Conservation (phyloP, 805 yeast species). For the Candida qinlingensis region DNA sequence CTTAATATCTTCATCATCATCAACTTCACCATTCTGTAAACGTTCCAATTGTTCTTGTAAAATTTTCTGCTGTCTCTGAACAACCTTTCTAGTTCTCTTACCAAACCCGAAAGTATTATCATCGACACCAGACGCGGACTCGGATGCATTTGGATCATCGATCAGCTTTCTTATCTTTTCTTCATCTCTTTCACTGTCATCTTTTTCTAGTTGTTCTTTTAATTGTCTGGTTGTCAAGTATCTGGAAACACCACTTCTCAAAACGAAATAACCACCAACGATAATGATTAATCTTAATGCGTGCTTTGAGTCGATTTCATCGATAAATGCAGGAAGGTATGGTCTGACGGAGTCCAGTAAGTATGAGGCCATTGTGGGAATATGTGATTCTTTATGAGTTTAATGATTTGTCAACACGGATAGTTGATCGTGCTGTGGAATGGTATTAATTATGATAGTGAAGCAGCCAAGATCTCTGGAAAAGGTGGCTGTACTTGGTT, state of each 20-base stretch:
- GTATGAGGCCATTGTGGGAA: neutral
- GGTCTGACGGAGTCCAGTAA: slow-evolving; percentile 2
- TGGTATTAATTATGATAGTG: too few relatives aligned
- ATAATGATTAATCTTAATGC: slow-evolving; percentile 43
- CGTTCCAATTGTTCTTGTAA: slow-evolving; percentile 45
- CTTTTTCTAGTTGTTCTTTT: slow-evolving; percentile 45
- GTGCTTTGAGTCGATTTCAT: slow-evolving; percentile 40
- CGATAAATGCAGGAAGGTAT: slow-evolving; percentile 23
- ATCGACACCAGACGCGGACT: slow-evolving; percentile 29
- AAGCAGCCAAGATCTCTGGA: too few relatives aligned
- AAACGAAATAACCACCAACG: slow-evolving; percentile 57
- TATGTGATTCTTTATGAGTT: neutral
- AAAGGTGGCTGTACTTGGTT: too few relatives aligned
- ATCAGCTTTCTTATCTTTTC: slow-evolving; percentile 27
- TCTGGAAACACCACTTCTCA: slow-evolving; percentile 51
- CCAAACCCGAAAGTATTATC: slow-evolving; percentile 74
- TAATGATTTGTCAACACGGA: neutral
- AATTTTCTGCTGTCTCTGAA: slow-evolving; percentile 48
- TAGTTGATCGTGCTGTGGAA: too few relatives aligned
- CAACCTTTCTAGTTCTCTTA: slow-evolving; percentile 59
- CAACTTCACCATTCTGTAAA: slow-evolving; percentile 39
- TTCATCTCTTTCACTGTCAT: slow-evolving; percentile 37
- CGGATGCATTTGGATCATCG: slow-evolving; percentile 33
- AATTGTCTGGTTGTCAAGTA: slow-evolving; percentile 55
- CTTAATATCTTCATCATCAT: slow-evolving; percentile 65